A percentile compares a stretch with the other conserved stretches of the same genome.
Conservation (phyloP, 2,329 filamentous ascomycete species). For the Hirsutella rhossiliensis region DNA sequence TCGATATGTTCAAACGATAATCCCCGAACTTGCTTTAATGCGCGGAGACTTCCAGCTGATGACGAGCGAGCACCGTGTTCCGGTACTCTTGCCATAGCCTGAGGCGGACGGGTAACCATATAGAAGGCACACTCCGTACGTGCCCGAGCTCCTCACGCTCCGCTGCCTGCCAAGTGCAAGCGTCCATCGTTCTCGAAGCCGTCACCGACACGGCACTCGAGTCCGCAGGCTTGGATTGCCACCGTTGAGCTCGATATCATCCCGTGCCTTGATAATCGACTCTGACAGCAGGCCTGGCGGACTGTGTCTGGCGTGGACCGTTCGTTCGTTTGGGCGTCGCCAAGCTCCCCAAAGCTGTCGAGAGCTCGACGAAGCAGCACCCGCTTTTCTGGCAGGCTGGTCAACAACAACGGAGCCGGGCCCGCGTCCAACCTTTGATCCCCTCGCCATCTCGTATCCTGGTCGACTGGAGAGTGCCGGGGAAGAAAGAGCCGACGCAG, state of each 20-base stretch:
- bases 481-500: constrained; percentile 3
- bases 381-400: no score
- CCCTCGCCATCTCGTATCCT: background rate
- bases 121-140: background rate
- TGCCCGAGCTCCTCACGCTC: background rate
- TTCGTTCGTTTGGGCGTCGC: no score
- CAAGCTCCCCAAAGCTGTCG: no score
- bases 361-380: no score
- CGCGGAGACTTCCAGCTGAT: constrained; percentile 32
- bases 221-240: no score
- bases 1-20: constrained; percentile 30
- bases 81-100: constrained; percentile 10
- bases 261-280: no score
- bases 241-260: no score
- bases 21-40: constrained; percentile 35
- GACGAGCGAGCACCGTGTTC: constrained; percentile 18
- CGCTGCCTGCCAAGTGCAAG: background rate
- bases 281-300: no score
- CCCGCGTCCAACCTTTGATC: background rate
- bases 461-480: background rate
- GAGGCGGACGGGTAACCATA: background rate
- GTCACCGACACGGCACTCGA: no score
- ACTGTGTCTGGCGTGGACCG: no score
- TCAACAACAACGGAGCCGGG: no score
- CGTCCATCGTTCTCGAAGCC: background rate